Evolutionary conservation across 192 early-diverging fungal species (phyloP).

Genomic region (Coemansia pectinata): DNA sequence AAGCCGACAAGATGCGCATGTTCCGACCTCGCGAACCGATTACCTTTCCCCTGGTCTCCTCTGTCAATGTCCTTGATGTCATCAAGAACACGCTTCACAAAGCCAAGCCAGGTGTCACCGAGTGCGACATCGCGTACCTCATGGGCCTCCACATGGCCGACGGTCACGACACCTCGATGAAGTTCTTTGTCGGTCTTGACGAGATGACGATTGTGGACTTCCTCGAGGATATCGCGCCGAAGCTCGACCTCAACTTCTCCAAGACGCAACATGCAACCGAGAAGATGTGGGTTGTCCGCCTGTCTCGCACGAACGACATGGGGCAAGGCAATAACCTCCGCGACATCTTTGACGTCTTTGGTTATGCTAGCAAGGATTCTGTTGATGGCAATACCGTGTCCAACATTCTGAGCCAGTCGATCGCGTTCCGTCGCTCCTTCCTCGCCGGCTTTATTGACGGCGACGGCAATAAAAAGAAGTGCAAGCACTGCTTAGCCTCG

Average conservation of each 20-base stretch:
- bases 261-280: background rate
- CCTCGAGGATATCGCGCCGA: conserved; percentile 10
- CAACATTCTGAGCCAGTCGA: background rate
- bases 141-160: conserved; percentile 11
- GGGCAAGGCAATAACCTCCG: background rate
- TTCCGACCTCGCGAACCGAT: background rate
- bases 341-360: background rate
- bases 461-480: background rate
- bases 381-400: background rate
- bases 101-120: background rate
- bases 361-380: background rate
- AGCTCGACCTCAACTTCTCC: background rate
- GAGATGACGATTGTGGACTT: conserved; percentile 1
- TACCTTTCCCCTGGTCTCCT: background rate
- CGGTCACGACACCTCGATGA: background rate
- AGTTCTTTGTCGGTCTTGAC: conserved; percentile 3
- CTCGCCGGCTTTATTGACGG: conserved; percentile 16
- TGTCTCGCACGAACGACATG: background rate
- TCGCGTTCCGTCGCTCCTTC: conserved; percentile 7
- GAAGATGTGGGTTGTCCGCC: background rate
- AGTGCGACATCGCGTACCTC: conserved; percentile 14
- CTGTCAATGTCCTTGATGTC: background rate
- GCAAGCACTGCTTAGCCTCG: conserved; percentile 1
- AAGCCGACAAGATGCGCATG: background rate
- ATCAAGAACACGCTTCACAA: background rate